phyloP scores from a whole-genome alignment of 2,329 filamentous ascomycete species.

The Parasarocladium wereldwijsianum region DNA sequence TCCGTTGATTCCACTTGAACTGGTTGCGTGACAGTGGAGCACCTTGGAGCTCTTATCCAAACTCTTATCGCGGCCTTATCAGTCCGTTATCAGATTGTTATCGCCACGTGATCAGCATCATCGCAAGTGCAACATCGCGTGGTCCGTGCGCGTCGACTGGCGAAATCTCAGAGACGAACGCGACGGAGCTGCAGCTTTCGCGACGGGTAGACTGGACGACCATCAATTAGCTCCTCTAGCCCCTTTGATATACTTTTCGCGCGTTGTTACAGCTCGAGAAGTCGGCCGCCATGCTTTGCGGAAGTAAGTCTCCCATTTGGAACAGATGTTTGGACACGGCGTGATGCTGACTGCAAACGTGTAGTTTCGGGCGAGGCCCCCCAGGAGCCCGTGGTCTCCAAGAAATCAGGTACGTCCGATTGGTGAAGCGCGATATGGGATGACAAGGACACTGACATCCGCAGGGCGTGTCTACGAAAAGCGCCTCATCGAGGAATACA shows the following conservation, averaged over 20 bases:
- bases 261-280: too few species aligned
- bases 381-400: constrained; percentile 85
- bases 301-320: constrained; percentile 21
- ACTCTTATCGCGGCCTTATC: too few species aligned
- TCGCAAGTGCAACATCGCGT: constrained; percentile 4
- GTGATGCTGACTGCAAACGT: neutral
- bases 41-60: too few species aligned
- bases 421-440: neutral
- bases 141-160: constrained; percentile 13
- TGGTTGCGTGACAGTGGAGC: too few species aligned
- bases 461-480: constrained; percentile 85
- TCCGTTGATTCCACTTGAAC: too few species aligned
- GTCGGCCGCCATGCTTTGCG: constrained; percentile 29
- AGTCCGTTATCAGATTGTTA: too few species aligned
- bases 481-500: constrained; percentile 87
- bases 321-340: neutral
- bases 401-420: constrained; percentile 76
- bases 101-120: constrained; percentile 13
- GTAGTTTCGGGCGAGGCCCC: constrained; percentile 92
- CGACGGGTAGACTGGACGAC: constrained; percentile 1
- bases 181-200: constrained; percentile 2
- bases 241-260: too few species aligned
- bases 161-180: constrained; percentile 4
- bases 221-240: too few species aligned
- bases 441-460: neutral